Evolutionary conservation across 2,329 filamentous ascomycete genomes (phyloP).

Genomic region (Diaporthe humulicola): DNA sequence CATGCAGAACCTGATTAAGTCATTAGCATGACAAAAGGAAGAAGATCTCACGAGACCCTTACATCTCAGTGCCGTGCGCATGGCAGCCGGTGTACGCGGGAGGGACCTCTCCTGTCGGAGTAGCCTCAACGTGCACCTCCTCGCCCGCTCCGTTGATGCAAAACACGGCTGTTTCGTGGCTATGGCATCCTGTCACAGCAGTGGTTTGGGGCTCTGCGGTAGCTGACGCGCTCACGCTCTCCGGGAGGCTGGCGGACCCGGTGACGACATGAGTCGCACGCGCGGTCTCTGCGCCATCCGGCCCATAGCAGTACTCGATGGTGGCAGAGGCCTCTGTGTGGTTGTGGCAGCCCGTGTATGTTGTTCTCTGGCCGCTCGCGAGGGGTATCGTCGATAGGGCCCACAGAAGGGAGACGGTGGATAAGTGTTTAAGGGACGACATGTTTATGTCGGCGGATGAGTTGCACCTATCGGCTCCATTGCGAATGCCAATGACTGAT

Average conservation of each 20-base stretch:
- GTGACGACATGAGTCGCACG: conserved; percentile 2
- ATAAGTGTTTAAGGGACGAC: background rate
- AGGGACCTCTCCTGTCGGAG: conserved; percentile 68
- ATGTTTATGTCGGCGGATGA: background rate
- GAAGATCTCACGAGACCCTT: conserved; percentile 48
- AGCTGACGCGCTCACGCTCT: conserved; percentile 21
- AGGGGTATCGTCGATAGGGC: conserved; percentile 9
- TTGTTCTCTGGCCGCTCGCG: conserved; percentile 19
- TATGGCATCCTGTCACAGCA: conserved; percentile 26
- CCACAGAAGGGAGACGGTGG: background rate
- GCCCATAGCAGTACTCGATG: conserved; percentile 9
- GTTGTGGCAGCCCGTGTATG: conserved; percentile 61
- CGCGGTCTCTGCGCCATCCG: conserved; percentile 19
- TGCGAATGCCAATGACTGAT: background rate
- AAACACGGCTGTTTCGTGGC: conserved; percentile 25
- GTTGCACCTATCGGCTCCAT: background rate
- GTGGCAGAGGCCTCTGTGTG: conserved; percentile 49
- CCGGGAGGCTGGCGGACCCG: conserved; percentile 11
- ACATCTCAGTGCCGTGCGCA: conserved; percentile 70
- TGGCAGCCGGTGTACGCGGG: conserved; percentile 76
- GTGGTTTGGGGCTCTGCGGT: conserved; percentile 16
- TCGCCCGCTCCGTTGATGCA: conserved; percentile 28
- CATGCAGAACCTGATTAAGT: conserved; percentile 69
- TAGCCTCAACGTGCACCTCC: conserved; percentile 52
- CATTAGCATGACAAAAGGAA: background rate